These are phyloP conservation scores for Volvariella surrecta DNA, from an alignment of 1,284 basidiomycete genomes.

Conservation along the genomic window DNA sequence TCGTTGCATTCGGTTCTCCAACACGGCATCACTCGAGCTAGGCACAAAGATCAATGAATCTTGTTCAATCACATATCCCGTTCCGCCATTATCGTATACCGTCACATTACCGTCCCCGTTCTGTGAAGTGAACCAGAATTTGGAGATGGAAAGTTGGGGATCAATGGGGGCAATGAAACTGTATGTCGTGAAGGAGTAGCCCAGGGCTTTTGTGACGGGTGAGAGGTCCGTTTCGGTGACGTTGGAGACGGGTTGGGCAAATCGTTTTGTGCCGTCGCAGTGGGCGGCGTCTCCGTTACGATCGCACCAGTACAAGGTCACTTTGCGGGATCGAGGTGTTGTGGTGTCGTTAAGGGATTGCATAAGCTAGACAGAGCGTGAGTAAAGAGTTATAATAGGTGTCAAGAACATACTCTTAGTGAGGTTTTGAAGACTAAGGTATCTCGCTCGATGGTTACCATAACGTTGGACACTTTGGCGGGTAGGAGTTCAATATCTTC, in stretches of 20 bases:
- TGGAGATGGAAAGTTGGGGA: conserved; percentile 23
- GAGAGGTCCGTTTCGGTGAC: conserved; percentile 23
- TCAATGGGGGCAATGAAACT: conserved; percentile 31
- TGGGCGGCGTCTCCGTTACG: conserved; percentile 22
- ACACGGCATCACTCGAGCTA: conserved; percentile 12
- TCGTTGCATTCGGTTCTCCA: conserved; percentile 2
- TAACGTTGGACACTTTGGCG: conserved; percentile 22
- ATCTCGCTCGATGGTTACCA: conserved; percentile 25
- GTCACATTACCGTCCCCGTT: conserved; percentile 23
- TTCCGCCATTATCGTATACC: conserved; percentile 28
- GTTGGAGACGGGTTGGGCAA: conserved; percentile 19
- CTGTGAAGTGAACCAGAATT: conserved; percentile 31
- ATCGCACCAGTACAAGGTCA: conserved; percentile 31
- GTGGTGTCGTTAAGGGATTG: conserved; percentile 21
- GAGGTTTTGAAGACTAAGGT: conserved; percentile 26
- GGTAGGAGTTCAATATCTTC: conserved; percentile 22
- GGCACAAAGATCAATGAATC: conserved; percentile 34
- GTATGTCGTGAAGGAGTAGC: conserved; percentile 26
- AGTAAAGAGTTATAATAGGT: neutral
- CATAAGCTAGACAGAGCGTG: conserved; percentile 18
- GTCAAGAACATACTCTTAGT: conserved; percentile 20
- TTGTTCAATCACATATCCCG: conserved; percentile 26
- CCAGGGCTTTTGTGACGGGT: conserved; percentile 22
- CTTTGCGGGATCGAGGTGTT: conserved; percentile 21
- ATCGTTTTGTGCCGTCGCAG: conserved; percentile 22